phyloP scores from a whole-genome alignment of 2,329 filamentous ascomycete species.

The Tolypocladium ovalisporum region DNA sequence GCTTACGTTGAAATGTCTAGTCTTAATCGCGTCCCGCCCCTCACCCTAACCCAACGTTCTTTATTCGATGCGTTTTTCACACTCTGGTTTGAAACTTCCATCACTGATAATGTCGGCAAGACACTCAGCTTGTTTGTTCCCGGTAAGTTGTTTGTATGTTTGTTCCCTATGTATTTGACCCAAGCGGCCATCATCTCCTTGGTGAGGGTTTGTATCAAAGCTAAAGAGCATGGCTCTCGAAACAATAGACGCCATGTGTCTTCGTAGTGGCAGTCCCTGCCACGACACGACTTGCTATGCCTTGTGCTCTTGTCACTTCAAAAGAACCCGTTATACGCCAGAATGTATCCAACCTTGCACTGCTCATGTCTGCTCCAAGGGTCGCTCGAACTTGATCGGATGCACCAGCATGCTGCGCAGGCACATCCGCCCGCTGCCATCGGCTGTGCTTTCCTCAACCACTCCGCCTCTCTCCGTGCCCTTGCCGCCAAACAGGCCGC shows the following conservation, averaged over 20 bases:
- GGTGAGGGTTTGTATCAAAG: background rate
- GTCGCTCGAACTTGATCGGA: constrained; percentile 61
- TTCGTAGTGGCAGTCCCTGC: background rate
- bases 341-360: background rate
- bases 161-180: background rate
- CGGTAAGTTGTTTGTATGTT: too few relatives aligned
- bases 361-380: constrained; percentile 23
- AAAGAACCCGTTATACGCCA: background rate
- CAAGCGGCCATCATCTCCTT: background rate
- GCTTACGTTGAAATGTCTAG: background rate
- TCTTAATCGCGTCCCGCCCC: background rate
- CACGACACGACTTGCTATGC: background rate
- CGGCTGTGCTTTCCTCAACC: constrained; percentile 32
- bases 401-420: constrained; percentile 71
- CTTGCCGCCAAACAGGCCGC: constrained; percentile 33
- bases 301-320: background rate
- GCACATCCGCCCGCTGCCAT: constrained; percentile 58
- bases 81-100: too few relatives aligned
- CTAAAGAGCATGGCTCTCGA: background rate
- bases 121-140: too few relatives aligned
- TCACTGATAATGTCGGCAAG: too few relatives aligned
- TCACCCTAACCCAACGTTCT: background rate
- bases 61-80: too few relatives aligned
- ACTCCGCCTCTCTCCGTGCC: constrained; percentile 40
- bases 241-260: background rate